Conservation (phyloP, 2,329 filamentous ascomycete species). For the Apiospora koreana region DNA sequence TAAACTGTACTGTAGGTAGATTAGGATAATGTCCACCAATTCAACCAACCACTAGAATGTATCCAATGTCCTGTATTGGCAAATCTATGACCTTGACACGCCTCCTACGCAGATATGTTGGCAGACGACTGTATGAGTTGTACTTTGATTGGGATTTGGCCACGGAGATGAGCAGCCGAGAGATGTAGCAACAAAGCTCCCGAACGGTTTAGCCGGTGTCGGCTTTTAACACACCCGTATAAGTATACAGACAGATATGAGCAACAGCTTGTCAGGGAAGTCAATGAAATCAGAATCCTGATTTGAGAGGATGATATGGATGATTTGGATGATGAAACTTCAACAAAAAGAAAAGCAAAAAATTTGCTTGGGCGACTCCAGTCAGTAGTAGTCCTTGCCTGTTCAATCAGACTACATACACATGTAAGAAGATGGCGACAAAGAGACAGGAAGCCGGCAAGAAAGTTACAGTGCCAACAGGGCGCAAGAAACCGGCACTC, state of each 20-base stretch:
- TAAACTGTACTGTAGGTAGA: conserved; percentile 33
- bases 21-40: conserved; percentile 24
- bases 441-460: background rate
- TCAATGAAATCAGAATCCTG: too few relatives aligned
- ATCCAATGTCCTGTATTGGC: background rate
- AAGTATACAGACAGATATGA: too few relatives aligned
- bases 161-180: background rate
- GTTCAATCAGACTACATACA: background rate
- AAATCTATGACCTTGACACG: background rate
- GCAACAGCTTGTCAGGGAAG: too few relatives aligned
- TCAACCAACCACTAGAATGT: background rate
- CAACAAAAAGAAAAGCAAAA: too few relatives aligned
- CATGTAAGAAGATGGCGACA: background rate
- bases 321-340: background rate
- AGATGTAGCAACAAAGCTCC: background rate
- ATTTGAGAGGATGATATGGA: background rate
- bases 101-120: background rate
- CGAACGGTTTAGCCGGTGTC: background rate
- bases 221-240: background rate
- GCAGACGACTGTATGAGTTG: background rate
- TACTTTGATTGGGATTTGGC: background rate
- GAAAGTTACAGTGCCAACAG: background rate
- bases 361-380: too few relatives aligned
- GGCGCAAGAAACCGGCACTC: background rate
- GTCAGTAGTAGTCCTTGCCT: background rate